phyloP scores from a whole-genome alignment of 495 filamentous ascomycete species.

The Aspergillus ellipticus region DNA sequence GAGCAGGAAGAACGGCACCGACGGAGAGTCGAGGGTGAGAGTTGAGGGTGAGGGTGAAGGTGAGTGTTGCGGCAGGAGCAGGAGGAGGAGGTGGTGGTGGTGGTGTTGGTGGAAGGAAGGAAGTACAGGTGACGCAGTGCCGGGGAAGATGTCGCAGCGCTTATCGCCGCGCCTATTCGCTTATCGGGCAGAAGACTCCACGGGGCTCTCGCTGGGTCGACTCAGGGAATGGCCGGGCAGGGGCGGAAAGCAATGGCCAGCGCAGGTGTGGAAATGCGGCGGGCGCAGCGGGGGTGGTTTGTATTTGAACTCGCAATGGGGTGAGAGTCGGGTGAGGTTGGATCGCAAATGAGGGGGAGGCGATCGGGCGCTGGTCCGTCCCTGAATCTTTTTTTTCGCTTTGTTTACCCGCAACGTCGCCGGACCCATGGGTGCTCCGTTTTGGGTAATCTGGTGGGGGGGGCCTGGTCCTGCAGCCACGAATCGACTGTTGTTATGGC shows the following conservation, averaged over 20 bases:
- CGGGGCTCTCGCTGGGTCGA: background rate
- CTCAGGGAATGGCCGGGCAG: slow-evolving; percentile 3
- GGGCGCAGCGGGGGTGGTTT: background rate
- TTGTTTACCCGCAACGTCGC: slow-evolving; percentile 18
- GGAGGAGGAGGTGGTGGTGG: background rate
- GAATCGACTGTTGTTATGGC: slow-evolving; percentile 8
- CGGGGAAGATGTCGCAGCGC: background rate
- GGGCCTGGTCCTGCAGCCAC: slow-evolving; percentile 1
- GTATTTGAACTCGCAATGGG: background rate
- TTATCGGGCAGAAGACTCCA: background rate
- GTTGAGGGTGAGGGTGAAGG: slow-evolving; percentile 1
- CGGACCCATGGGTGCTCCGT: slow-evolving; percentile 10
- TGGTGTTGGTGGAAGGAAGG: background rate
- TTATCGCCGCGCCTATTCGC: background rate
- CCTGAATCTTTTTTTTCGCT: slow-evolving; percentile 15
- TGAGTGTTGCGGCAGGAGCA: too few species aligned
- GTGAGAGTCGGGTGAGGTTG: background rate
- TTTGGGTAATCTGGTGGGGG: slow-evolving; percentile 10
- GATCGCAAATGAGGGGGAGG: background rate
- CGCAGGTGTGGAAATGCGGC: background rate
- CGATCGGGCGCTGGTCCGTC: slow-evolving; percentile 3
- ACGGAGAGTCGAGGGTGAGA: background rate
- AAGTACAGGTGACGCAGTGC: too few species aligned
- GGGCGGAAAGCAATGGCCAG: background rate
- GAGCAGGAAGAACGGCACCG: background rate